Evolutionary conservation across 305 asterid genomes (phyloP).

Genomic region (Solanum hybrid): DNA sequence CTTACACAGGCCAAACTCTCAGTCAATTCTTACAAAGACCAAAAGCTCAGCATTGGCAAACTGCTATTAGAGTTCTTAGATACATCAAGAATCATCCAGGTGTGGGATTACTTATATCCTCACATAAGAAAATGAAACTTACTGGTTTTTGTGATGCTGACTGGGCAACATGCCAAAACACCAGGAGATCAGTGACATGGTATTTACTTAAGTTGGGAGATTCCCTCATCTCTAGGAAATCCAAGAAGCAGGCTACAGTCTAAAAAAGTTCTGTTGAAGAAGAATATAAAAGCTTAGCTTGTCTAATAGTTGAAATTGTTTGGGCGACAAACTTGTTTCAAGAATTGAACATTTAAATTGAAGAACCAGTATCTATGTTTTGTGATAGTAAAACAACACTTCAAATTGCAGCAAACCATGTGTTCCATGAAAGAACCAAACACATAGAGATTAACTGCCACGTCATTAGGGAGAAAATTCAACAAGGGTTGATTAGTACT

Average conservation of each 20-base stretch:
- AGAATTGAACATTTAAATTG: neutral
- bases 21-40: neutral
- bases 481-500: neutral
- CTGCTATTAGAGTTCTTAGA: too few relatives aligned
- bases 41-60: neutral
- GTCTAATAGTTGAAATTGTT: too few relatives aligned
- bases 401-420: neutral
- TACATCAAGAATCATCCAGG: too few relatives aligned
- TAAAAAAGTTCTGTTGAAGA: neutral
- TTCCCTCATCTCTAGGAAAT: too few relatives aligned
- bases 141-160: too few relatives aligned
- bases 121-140: too few relatives aligned
- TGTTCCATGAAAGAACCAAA: neutral
- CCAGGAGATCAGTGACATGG: too few relatives aligned
- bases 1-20: neutral
- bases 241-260: neutral
- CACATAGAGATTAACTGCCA: neutral
- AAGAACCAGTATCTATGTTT: neutral
- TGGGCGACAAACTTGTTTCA: neutral
- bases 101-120: too few relatives aligned
- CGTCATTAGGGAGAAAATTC: too few relatives aligned
- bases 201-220: too few relatives aligned
- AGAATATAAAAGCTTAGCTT: neutral
- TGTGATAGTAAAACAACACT: neutral
- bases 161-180: too few relatives aligned